Conservation (phyloP, 148 eudicot species). For the Rhododendron vialii region DNA sequence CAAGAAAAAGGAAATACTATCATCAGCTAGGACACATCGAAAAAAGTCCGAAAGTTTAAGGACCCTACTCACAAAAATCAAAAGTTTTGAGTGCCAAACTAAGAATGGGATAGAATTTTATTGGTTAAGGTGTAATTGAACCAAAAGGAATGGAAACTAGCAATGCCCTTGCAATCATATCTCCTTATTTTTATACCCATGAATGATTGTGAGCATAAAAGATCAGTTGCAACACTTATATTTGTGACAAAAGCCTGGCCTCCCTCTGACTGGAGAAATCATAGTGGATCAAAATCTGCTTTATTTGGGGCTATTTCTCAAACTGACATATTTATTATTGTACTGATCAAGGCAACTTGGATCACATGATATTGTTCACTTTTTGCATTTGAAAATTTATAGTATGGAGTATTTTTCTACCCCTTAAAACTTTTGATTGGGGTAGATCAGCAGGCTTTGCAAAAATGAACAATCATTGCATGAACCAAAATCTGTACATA, state of each 20-base stretch:
- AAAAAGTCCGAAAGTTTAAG: not conserved
- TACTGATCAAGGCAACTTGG: conserved; percentile 6
- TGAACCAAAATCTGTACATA: too few species aligned
- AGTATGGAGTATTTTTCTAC: not conserved
- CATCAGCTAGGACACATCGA: not conserved
- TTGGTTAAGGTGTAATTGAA: not conserved
- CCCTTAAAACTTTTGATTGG: not conserved
- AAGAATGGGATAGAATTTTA: not conserved
- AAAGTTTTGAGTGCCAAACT: not conserved
- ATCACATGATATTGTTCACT: not conserved
- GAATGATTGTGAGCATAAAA: conserved; percentile 8
- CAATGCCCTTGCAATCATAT: conserved; percentile 8
- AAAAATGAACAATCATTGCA: conserved; percentile 5
- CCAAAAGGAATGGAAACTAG: not conserved
- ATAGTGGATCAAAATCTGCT: not conserved
- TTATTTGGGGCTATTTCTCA: not conserved
- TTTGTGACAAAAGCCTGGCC: not conserved
- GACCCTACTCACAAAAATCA: not conserved
- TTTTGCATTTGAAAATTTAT: not conserved
- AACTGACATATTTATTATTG: not conserved
- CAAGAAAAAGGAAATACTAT: not conserved
- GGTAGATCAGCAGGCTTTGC: not conserved
- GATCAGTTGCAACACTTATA: not conserved
- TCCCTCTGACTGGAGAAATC: not conserved
- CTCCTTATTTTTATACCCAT: not conserved